Evolutionary conservation across 208 protist species (phyloP), one percentile per base, ranked within the genome.

Genomic region (Angomonas ambiguus): DNA sequence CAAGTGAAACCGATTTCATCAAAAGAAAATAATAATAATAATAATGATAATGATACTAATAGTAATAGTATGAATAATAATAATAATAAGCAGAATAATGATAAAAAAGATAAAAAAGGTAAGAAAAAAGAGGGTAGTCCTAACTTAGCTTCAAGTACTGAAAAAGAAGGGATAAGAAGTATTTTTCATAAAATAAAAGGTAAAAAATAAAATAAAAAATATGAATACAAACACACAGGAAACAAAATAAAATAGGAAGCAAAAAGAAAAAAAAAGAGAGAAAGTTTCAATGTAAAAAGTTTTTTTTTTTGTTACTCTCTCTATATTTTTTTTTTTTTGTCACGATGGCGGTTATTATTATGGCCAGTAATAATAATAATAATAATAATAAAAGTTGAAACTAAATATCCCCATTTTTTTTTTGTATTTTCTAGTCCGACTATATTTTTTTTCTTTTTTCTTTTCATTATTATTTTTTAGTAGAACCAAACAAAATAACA

Each of bases 401-500:
- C 11, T 45, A 45, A 45, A n/a, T n/a, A n/a, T 45, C 38, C 8
- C 16, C 11, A 34, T 41, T 41, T 69, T 69, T 62, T 61, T 38
- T 61, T 24, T 45, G n/a, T 20, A 25, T 10, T 42, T 63, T 48
- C 24, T 5, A 22, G 38, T 13, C 10, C 13, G 34, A 34, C 38
- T 53, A 8, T 59, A 34, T 42, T 33, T 51, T 25, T 13, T 56
- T 56, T 42, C n/a, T 25, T 2, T 10, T 68, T 73, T 24, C 67
- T 68, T 67, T 38, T 60, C 55, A 60, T 22, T 67, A 27, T 57
- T 31, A 67, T 68, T 25, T 49, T 4, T 33, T 55, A 56, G 24
- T 28, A 56, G 18, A 30, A 56, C 5, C 16, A 18, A 30, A 27
- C n/a, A 56, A 56, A n/a, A n/a, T n/a, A n/a, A n/a, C n/a, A n/a